These are phyloP conservation scores for Russula olivacea DNA, from an alignment of 768 basidiomycete genomes.

Conservation along the genomic window DNA sequence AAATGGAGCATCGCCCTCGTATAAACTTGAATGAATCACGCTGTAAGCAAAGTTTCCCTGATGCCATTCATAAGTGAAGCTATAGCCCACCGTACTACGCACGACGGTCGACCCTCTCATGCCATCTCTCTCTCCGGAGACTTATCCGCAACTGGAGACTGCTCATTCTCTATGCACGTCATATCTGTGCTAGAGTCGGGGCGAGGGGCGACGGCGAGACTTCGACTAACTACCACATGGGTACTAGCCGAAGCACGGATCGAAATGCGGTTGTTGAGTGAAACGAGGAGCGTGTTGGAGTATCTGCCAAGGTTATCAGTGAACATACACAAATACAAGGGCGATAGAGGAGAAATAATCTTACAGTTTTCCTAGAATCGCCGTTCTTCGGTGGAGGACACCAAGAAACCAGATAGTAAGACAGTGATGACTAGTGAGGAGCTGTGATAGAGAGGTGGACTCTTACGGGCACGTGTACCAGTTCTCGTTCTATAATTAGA, in stretches of 20 bases:
- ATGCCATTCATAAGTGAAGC: no score
- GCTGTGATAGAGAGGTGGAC: neutral
- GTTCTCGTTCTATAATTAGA: slow-evolving; percentile 1
- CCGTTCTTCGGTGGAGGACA: neutral
- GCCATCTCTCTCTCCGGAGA: neutral
- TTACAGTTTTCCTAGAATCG: slow-evolving; percentile 11
- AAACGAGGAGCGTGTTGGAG: slow-evolving; percentile 9
- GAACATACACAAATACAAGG: no score
- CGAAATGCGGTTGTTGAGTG: slow-evolving; percentile 11
- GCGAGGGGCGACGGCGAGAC: neutral
- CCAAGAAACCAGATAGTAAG: neutral
- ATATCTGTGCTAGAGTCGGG: neutral
- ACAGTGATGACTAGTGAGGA: neutral
- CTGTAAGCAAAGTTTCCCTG: no score
- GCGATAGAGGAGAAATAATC: neutral
- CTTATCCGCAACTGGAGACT: neutral
- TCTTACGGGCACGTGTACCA: slow-evolving; percentile 16
- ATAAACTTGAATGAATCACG: no score
- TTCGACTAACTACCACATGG: no score
- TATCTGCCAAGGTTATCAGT: neutral
- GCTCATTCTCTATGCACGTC: neutral
- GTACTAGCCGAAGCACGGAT: neutral
- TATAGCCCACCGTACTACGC: neutral
- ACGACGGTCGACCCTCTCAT: neutral
- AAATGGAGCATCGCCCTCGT: no score